Percentiles rank a stretch among this genome's conserved stretches.
These are phyloP conservation scores for Trichomonascus vanleenenianus DNA, from an alignment of 805 yeast species.

Conservation along the genomic window DNA sequence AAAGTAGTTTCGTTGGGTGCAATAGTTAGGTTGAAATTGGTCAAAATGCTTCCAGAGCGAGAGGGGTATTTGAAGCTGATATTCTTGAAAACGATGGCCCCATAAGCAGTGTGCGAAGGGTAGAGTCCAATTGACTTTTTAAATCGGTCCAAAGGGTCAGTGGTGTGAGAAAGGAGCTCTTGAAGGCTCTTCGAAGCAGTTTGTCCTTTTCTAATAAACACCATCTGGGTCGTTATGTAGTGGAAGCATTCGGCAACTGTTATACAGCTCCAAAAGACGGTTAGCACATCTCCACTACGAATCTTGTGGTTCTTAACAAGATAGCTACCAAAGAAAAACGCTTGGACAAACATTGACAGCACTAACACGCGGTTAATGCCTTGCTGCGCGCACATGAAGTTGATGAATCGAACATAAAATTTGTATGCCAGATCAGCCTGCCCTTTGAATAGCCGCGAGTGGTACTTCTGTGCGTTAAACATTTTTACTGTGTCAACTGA, in stretches of 20 bases:
- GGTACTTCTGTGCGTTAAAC: slow-evolving; percentile 49
- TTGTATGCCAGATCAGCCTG: slow-evolving; percentile 31
- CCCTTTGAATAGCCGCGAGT: slow-evolving; percentile 37
- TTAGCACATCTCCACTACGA: slow-evolving; percentile 56
- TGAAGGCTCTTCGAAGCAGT: slow-evolving; percentile 54
- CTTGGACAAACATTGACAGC: slow-evolving; percentile 77
- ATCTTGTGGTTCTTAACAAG: slow-evolving; percentile 48
- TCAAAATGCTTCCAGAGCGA: slow-evolving; percentile 42
- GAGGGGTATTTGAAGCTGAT: slow-evolving; percentile 51
- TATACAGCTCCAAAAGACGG: slow-evolving; percentile 78
- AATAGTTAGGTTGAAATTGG: slow-evolving; percentile 40
- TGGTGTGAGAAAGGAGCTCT: slow-evolving; percentile 29
- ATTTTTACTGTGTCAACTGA: slow-evolving; percentile 54
- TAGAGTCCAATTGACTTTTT: slow-evolving; percentile 21
- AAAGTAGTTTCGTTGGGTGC: slow-evolving; percentile 44
- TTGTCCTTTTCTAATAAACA: slow-evolving; percentile 60
- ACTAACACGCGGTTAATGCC: slow-evolving; percentile 51
- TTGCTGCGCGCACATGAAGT: slow-evolving; percentile 44
- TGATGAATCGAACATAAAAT: slow-evolving; percentile 38
- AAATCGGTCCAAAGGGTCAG: slow-evolving; percentile 6
- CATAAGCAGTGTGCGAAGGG: slow-evolving; percentile 11
- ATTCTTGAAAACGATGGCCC: slow-evolving; percentile 1
- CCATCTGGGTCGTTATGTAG: slow-evolving; percentile 47
- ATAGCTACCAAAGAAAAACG: slow-evolving; percentile 82
- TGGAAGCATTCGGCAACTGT: slow-evolving; percentile 58